Conservation (phyloP, 1,139 yeast genomes). For the Wickerhamomyces sp. region DNA sequence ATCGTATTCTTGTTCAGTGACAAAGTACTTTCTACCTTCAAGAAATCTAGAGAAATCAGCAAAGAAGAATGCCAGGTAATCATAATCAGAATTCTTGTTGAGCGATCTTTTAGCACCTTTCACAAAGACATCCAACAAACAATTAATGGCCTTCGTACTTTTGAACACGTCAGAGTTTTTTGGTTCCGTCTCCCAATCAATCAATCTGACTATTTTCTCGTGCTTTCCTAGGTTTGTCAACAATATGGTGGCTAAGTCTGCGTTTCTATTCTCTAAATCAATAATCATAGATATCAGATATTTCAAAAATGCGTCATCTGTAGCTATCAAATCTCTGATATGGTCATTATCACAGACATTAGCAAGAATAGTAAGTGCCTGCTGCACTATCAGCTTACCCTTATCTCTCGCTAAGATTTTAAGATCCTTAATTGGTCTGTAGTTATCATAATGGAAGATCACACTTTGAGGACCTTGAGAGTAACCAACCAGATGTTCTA, state of each 20-base stretch:
- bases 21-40: conserved; percentile 72
- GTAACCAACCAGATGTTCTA: conserved; percentile 78
- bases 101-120: conserved; percentile 72
- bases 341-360: conserved; percentile 71
- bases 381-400: conserved; percentile 52
- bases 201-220: conserved; percentile 53
- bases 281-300: conserved; percentile 50
- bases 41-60: conserved; percentile 80
- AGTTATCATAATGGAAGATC: conserved; percentile 67
- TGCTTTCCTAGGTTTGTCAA: conserved; percentile 81
- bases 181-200: conserved; percentile 41
- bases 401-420: conserved; percentile 49
- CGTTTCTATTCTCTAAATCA: conserved; percentile 55
- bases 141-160: conserved; percentile 63
- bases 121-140: conserved; percentile 86
- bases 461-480: conserved; percentile 64
- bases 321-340: conserved; percentile 55
- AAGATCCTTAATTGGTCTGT: conserved; percentile 69
- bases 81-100: conserved; percentile 70
- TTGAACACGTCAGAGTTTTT: conserved; percentile 39
- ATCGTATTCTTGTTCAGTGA: conserved; percentile 67
- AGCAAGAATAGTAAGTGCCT: conserved; percentile 75
- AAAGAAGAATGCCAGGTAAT: conserved; percentile 82
- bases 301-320: conserved; percentile 56
- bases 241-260: conserved; percentile 80